Evolutionary conservation across 345 rosid species (phyloP), one percentile per base, ranked within the genome.

Genomic region (Nasturtium officinale): DNA sequence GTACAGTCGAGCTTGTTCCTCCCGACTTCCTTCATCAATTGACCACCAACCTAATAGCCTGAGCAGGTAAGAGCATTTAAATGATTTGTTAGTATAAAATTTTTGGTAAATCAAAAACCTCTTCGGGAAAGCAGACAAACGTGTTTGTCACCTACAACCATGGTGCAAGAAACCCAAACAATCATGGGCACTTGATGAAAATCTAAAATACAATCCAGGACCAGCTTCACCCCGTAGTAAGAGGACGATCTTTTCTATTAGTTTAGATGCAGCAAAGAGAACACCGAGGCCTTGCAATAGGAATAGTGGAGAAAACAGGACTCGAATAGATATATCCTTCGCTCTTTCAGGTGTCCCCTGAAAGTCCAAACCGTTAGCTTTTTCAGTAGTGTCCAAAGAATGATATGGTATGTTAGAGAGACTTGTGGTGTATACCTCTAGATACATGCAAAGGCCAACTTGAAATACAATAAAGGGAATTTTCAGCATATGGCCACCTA

Each of bases 41-140:
- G 99, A 95, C 99, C 99, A 95, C 99, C 99, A 95, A 54, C 99
- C 99, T 73, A 95, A 60, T 64, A 95, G 80, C 85, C 98, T 95
- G 89, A 35, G 61, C n/a, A 63, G 6, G 40, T 61, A 46, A 29
- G 23, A 55, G 29, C 37, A 63, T 26, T 21, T 1, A 17, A 15
- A 5, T 51, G 7, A 61, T 6, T 26, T 26, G 23, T 61, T 62
- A 69, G 58, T 61, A 43, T 33, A 25, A 20, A 37, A 5, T 5
- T 46, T 46, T 17, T 23, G 25, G 40, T 30, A 21, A 7, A 60
- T 7, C 15, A 33, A 55, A 55, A 47, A 47, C 50, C 13, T 37
- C 5, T 23, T 3, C 3, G 23, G 47, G 6, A 61, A 15, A 29
- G 60, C 23, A 66, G 32, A 50, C 58, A 56, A 42, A 20, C 30